phyloP scores from a whole-genome alignment of 1,139 yeast species.

The Geotrichum europaeum region DNA sequence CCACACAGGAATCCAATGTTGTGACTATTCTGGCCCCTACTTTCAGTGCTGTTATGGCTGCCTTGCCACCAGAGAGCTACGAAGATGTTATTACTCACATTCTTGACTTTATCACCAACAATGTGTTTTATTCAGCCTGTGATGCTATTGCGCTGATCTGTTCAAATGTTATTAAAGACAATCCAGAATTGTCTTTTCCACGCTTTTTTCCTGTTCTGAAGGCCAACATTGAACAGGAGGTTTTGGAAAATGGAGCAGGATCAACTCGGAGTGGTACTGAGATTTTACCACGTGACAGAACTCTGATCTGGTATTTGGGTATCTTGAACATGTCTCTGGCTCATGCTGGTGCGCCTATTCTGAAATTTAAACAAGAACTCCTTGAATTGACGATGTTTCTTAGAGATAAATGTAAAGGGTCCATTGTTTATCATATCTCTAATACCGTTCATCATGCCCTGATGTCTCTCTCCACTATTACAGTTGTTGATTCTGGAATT shows the following conservation, averaged over 20 bases:
- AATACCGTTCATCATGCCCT: conserved; percentile 62
- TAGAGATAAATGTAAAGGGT: conserved; percentile 63
- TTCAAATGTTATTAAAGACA: conserved; percentile 60
- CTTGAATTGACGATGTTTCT: conserved; percentile 46
- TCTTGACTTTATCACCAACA: conserved; percentile 51
- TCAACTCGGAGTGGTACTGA: conserved; percentile 62
- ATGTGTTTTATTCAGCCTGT: conserved; percentile 60
- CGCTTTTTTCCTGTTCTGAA: conserved; percentile 44
- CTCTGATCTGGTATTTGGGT: conserved; percentile 65
- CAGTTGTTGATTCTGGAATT: conserved; percentile 25
- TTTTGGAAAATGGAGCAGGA: conserved; percentile 84
- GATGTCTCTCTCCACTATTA: conserved; percentile 51
- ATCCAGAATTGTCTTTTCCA: conserved; percentile 47
- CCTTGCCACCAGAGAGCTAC: conserved; percentile 63
- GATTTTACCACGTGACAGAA: conserved; percentile 69
- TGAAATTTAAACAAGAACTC: conserved; percentile 45
- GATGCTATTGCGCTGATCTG: conserved; percentile 65
- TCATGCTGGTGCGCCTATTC: conserved; percentile 52
- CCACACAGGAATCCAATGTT: conserved; percentile 38
- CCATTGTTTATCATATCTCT: conserved; percentile 41
- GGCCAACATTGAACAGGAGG: conserved; percentile 57
- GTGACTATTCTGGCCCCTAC: conserved; percentile 59
- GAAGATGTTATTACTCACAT: conserved; percentile 47
- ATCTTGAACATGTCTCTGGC: conserved; percentile 68
- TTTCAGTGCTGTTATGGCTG: conserved; percentile 59